Evolutionary conservation across 345 rosid species (phyloP), one percentile per base, ranked within the genome.

Genomic region (Euphorbia pulcherrima): DNA sequence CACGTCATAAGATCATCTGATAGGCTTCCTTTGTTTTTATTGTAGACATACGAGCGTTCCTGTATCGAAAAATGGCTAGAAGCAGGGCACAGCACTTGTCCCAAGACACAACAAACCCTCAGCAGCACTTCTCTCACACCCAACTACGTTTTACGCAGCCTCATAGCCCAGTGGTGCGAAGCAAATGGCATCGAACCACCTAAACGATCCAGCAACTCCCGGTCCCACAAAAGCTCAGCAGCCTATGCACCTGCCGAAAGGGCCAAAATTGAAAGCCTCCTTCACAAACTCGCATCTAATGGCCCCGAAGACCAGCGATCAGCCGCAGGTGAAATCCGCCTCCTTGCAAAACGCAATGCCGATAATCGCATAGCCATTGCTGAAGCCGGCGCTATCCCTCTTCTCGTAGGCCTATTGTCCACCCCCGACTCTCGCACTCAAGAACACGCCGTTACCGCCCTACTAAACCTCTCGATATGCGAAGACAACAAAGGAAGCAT

Each of bases 311-410:
- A 88, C 77, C 97, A 88, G 70, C 81, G 87, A 58, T 73, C 84
- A 61, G 96, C 97, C 48, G 95, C 99, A 9, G 91, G 95, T 6
- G 97, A 94, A 83, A 87, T 94, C 71, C 97, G 97, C 24, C 97
- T 91, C 69, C 96, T 94, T 57, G 99, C 97, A 27, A 94, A 94
- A 78, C 95, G 97, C 30, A 94, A 89, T 71, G 90, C 99, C 37
- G 96, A 91, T 74, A 94, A 94, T 62, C 97, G 97, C 7, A 89
- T 94, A 62, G 99, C 99, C 59, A 88, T 94, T 65, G 99, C 99
- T 26, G 96, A 94, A 82, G 99, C 99, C 57, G 99, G 99, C 64
- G 99, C 97, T 55, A 85, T 94, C 75, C 99, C 97, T 73, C 89
- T 85, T 67, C 97, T 94, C 4, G 89, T 94, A 7, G 72, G 77